Evolutionary conservation across 306 rosid species (phyloP).

Genomic region (Gastrolobium villosum): DNA sequence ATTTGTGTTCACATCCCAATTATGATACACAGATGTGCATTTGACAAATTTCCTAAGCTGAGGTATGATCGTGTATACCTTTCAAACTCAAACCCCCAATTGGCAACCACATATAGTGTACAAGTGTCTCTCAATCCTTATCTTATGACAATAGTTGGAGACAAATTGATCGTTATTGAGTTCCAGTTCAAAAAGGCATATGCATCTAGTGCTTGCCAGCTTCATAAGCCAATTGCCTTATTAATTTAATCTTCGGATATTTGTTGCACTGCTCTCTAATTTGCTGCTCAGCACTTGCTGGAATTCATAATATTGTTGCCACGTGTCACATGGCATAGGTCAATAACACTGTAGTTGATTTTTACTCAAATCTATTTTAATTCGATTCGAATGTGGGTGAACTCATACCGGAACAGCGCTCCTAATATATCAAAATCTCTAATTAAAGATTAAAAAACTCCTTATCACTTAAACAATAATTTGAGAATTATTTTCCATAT

Average conservation of each 20-base stretch:
- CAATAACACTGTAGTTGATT: not conserved
- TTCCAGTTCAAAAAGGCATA: constrained; percentile 41
- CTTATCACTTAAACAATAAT: too few relatives aligned
- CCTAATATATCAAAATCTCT: too few relatives aligned
- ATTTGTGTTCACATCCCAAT: not conserved
- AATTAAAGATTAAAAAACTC: too few relatives aligned
- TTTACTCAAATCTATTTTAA: too few relatives aligned
- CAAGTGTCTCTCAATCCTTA: constrained; percentile 33
- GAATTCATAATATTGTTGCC: constrained; percentile 6
- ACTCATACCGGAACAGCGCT: too few relatives aligned
- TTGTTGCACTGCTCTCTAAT: constrained; percentile 7
- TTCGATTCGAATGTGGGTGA: too few relatives aligned
- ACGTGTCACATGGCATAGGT: constrained; percentile 1
- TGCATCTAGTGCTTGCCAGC: constrained; percentile 54
- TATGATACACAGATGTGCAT: not conserved
- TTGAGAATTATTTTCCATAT: too few relatives aligned
- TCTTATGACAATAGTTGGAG: constrained; percentile 1
- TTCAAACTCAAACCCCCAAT: not conserved
- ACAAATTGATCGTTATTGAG: constrained; percentile 26
- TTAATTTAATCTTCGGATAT: constrained; percentile 26
- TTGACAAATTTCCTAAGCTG: constrained; percentile 9
- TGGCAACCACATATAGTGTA: constrained; percentile 5
- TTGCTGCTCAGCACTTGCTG: not conserved
- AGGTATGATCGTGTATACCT: not conserved
- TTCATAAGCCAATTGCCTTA: constrained; percentile 24